Base-by-base conservation (phyloP, 768 basidiomycete genomes). In the Termitomyces eurrhizus region DNA sequence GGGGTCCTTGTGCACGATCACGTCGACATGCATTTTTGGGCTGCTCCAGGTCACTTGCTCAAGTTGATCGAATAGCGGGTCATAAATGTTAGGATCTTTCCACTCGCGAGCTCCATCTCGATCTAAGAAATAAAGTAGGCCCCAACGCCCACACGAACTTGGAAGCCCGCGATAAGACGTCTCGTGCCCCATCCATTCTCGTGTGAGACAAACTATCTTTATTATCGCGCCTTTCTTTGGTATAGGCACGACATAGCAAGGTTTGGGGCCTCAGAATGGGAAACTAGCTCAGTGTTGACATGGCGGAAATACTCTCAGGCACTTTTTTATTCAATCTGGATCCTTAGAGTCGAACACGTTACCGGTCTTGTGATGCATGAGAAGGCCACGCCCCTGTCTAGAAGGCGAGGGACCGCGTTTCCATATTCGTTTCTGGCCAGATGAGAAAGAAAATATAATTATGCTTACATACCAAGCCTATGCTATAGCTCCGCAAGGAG, bases 401-500 rank as follows among this genome's bases (percentile, higher is more conserved):
- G n/a, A 21, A 26, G 52, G 46, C 41, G 33, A 64, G 39, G 59
- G n/a, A 54, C 61, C 26, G n/a, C 33, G 53, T 56, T 65, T 29
- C 60, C 60, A 59, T 62, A 61, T 32, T 36, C 24, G 57, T 58
- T 55, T 51, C 32, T 24, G 54, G 51, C 37, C 16, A 8, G 44
- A 12, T 57, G 62, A 56, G 45, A 35, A 53, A 56, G 58, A 32
- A 52, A 51, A 58, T 61, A 65, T 59, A 59, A 62, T 60, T 64
- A 58, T 52, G 58, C 59, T 60, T 62, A 64, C 59, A 57, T 61
- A 41, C 56, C 60, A 46, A 54, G 63, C 62, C 75, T 83, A 95
- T 67, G 96, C 75, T 83, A 95, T 67, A 97, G 78, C 78, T 98
- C 95, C 59, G 93, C 93, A 63, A 97, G 80, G 62, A 98, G 80